phyloP scores from a whole-genome alignment of 2,329 filamentous ascomycete genomes.

The Cladosporium sp. region DNA sequence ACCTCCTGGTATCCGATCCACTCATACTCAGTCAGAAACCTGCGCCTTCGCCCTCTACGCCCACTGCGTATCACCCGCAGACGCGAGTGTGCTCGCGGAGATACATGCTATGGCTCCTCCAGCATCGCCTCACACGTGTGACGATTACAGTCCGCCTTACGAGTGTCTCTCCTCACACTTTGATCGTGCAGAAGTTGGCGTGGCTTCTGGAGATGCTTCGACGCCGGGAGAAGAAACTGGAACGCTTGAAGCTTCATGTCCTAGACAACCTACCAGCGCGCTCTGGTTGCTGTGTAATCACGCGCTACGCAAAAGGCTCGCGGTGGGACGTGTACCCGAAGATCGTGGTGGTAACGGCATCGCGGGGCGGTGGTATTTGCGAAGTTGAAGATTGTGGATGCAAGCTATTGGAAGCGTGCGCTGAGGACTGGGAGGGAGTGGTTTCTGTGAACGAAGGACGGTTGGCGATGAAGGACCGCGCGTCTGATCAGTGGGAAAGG shows the following conservation, averaged over 20 bases:
- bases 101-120: not conserved
- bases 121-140: not conserved
- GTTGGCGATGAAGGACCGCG: not conserved
- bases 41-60: not conserved
- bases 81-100: not conserved
- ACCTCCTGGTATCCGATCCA: not conserved
- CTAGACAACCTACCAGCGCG: not conserved
- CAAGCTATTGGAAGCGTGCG: not conserved
- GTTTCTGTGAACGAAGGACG: not conserved
- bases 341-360: not conserved
- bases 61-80: not conserved
- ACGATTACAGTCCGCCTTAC: not conserved
- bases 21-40: fast-evolving
- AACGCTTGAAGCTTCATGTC: not conserved
- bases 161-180: not conserved
- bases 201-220: not conserved
- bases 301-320: not conserved
- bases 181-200: not conserved
- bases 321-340: not conserved
- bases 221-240: not conserved
- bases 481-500: not conserved
- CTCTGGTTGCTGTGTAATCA: not conserved
- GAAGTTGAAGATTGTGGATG: not conserved
- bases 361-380: not conserved
- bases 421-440: not conserved